Base-by-base conservation (phyloP, 2,329 filamentous ascomycete genomes). In the Colletotrichum zoysiae region DNA sequence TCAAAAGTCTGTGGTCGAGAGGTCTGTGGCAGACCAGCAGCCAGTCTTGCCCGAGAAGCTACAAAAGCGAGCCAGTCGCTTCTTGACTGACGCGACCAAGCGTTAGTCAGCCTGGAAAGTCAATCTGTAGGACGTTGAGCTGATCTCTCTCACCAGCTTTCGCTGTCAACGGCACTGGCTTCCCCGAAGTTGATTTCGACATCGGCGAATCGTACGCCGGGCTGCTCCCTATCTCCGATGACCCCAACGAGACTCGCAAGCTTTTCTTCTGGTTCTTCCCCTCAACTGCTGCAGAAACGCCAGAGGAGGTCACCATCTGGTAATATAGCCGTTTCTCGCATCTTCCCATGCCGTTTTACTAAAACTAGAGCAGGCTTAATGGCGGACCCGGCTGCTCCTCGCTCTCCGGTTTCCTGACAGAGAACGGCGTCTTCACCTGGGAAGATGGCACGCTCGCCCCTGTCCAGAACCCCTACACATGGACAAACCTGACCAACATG, bases 351-450 rank as follows among this genome's bases (percentile, higher is more conserved):
- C n/a, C 5, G 9, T 1, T 18, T 1, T 23, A 8, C 35, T 48
- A 20, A 55, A n/a, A 1, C 40, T 12, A 23, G 3, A 5, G 6
- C 23, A 73, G 71, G 71, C 50, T 73, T 1, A 73, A 73, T 46
- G 71, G 71, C 7, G 71, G 71, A 16, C 87, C 87, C 12, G 87
- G 86, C 42, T 89, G 86, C 75, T 85, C 84, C 40, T 92, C 90
- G 1, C 85, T 94, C 12, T 86, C 90, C 75, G 92, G 92, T 7
- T 83, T 95, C 3, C 78, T 95, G 12, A 91, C 93, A 61, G 93
- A 95, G 76, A 95, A 95, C 76, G 93, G 93, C 0, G 91, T 92
- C 0, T 92, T 94, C 76, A 69, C 87, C 4, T 93, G 91, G 91
- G 88, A 92, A 77, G 85, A 88, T 12, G 93, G 93, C 50, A 95